Conservation (phyloP, 2,329 filamentous ascomycete genomes). For the Xylariaceae sp. region DNA sequence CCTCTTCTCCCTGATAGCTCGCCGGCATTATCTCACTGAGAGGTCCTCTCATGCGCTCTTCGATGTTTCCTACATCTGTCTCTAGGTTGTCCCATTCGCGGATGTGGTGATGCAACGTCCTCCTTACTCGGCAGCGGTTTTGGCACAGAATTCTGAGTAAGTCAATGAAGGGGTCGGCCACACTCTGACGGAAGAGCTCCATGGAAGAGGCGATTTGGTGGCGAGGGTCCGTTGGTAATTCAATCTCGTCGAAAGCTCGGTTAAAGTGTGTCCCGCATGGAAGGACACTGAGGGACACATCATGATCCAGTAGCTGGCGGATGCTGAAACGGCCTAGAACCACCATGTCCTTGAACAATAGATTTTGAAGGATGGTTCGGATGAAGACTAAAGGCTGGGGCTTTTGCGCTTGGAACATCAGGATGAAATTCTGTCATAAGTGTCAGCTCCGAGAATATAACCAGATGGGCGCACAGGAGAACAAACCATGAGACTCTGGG, state of each 20-base stretch:
- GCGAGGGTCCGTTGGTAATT: constrained; percentile 66
- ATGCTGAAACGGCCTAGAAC: constrained; percentile 64
- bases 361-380: constrained; percentile 69
- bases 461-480: constrained; percentile 13
- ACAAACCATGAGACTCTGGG: constrained; percentile 64
- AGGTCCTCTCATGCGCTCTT: constrained; percentile 58
- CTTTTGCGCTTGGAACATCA: constrained; percentile 68
- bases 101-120: constrained; percentile 80
- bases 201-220: constrained; percentile 69
- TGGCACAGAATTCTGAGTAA: constrained; percentile 80
- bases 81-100: constrained; percentile 81
- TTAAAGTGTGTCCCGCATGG: constrained; percentile 67
- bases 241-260: constrained; percentile 68
- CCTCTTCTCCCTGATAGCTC: constrained; percentile 36
- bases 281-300: constrained; percentile 72
- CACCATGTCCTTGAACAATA: constrained; percentile 68
- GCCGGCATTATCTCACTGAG: constrained; percentile 56
- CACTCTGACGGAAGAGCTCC: constrained; percentile 59
- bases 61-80: constrained; percentile 71
- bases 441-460: constrained; percentile 21
- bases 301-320: constrained; percentile 71
- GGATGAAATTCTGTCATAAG: constrained; percentile 59
- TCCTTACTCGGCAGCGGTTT: constrained; percentile 82
- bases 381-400: constrained; percentile 81
- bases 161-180: constrained; percentile 71